Conservation (phyloP, 176 grass and related monocot species). For the Neostapfia colusana region DNA sequence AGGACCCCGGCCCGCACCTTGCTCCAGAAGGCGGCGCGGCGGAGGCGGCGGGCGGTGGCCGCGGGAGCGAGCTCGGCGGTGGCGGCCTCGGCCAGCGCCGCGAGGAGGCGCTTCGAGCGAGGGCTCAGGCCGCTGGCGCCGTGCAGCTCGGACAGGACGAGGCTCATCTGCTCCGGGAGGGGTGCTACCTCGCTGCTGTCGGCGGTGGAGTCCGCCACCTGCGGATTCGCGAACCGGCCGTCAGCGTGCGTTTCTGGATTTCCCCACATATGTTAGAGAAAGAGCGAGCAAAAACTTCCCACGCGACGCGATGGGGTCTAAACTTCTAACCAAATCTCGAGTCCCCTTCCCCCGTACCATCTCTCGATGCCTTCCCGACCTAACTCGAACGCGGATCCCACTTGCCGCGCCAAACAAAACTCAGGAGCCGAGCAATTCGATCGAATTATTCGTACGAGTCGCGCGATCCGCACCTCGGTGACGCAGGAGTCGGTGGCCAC, state of each 20-base stretch:
- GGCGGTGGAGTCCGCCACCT: slow-evolving; percentile 24
- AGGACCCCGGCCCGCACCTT: slow-evolving; percentile 43
- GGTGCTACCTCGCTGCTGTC: background rate
- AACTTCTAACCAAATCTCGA: background rate
- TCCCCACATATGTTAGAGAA: too few species aligned
- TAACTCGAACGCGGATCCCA: too few species aligned
- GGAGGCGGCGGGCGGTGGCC: background rate
- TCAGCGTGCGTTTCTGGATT: background rate
- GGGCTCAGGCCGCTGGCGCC: slow-evolving; percentile 14
- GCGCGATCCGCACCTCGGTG: slow-evolving; percentile 25
- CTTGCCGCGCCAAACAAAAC: background rate
- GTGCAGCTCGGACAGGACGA: slow-evolving; percentile 35
- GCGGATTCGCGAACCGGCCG: background rate
- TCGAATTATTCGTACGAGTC: background rate
- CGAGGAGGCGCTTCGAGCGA: slow-evolving; percentile 38
- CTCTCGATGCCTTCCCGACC: too few species aligned
- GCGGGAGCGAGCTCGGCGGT: slow-evolving; percentile 5
- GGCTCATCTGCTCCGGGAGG: slow-evolving; percentile 5
- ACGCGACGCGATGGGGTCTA: background rate
- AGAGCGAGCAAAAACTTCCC: too few species aligned
- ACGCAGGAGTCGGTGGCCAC: background rate
- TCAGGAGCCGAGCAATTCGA: background rate
- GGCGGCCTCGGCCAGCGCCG: slow-evolving; percentile 28
- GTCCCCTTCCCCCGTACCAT: too few species aligned
- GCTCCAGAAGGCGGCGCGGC: slow-evolving; percentile 44